Evolutionary conservation across 1,284 basidiomycete genomes (phyloP).

Genomic region (Gomphus bonarii): DNA sequence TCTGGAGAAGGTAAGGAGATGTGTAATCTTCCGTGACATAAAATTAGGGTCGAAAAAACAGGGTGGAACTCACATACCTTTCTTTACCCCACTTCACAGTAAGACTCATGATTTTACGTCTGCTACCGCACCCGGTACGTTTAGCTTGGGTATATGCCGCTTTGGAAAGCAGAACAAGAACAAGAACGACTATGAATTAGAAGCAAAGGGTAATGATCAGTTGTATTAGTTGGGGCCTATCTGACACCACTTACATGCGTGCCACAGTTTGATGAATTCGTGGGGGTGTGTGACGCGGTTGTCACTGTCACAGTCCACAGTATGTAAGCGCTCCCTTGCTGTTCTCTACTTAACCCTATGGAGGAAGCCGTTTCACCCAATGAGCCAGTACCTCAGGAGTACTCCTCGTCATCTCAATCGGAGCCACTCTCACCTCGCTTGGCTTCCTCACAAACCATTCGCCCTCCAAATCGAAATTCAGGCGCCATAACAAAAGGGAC

Average conservation of each 20-base stretch:
- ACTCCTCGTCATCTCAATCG: constrained; percentile 13
- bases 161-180: constrained; percentile 6
- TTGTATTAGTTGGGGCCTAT: neutral
- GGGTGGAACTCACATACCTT: constrained; percentile 24
- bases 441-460: constrained; percentile 27
- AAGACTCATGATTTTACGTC: constrained; percentile 30
- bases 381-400: constrained; percentile 18
- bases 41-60: constrained; percentile 5
- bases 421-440: constrained; percentile 26
- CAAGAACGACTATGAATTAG: constrained; percentile 1
- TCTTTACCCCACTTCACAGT: constrained; percentile 58
- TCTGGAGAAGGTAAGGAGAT: constrained; percentile 47
- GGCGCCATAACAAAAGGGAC: constrained; percentile 17
- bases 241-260: constrained; percentile 10
- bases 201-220: neutral
- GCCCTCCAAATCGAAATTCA: constrained; percentile 1
- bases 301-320: neutral
- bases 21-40: constrained; percentile 30
- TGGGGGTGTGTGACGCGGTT: neutral
- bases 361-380: constrained; percentile 15
- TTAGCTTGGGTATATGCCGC: constrained; percentile 8
- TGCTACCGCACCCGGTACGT: neutral
- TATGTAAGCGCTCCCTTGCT: constrained; percentile 2
- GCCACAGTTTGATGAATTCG: constrained; percentile 6
- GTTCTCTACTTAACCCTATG: constrained; percentile 10